Evolutionary conservation across 108 stramenopile genomes (phyloP).

Genomic region (Seminavis robusta): DNA sequence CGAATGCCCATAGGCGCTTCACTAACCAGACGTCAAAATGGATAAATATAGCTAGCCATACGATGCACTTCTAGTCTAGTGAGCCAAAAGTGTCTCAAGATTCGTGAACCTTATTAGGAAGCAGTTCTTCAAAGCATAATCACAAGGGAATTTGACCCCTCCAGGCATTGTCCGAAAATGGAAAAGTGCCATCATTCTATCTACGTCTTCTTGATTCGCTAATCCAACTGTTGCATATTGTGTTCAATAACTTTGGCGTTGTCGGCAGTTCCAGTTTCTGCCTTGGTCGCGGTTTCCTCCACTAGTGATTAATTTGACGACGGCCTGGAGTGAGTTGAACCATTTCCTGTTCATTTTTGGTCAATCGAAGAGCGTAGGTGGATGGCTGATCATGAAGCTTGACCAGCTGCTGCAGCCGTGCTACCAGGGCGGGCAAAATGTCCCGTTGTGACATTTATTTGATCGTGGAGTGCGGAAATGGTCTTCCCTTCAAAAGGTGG

Average conservation of each 20-base stretch:
- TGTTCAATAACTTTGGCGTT: constrained; percentile 53
- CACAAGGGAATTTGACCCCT: too few species aligned
- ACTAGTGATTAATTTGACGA: constrained; percentile 37
- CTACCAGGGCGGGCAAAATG: constrained; percentile 58
- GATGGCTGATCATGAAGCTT: constrained; percentile 57
- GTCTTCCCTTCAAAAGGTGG: constrained; percentile 46
- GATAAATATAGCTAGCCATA: too few species aligned
- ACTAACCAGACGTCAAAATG: too few species aligned
- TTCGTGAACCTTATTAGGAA: too few species aligned
- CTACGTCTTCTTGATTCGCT: constrained; percentile 25
- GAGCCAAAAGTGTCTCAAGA: too few species aligned
- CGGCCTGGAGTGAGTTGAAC: constrained; percentile 29
- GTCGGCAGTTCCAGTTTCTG: constrained; percentile 53
- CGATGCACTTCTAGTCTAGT: too few species aligned
- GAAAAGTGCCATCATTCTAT: too few species aligned
- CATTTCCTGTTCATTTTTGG: constrained; percentile 40
- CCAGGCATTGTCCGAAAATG: too few species aligned
- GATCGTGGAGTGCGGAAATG: constrained; percentile 64
- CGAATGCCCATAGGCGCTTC: too few species aligned
- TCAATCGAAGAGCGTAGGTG: constrained; percentile 48
- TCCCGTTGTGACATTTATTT: constrained; percentile 59
- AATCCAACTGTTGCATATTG: constrained; percentile 70
- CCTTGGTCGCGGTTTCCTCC: constrained; percentile 44
- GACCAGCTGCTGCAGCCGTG: constrained; percentile 61
- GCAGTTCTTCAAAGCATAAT: too few species aligned